phyloP scores from a whole-genome alignment of 805 yeast genomes.

The Tetrapisispora arboricola region DNA sequence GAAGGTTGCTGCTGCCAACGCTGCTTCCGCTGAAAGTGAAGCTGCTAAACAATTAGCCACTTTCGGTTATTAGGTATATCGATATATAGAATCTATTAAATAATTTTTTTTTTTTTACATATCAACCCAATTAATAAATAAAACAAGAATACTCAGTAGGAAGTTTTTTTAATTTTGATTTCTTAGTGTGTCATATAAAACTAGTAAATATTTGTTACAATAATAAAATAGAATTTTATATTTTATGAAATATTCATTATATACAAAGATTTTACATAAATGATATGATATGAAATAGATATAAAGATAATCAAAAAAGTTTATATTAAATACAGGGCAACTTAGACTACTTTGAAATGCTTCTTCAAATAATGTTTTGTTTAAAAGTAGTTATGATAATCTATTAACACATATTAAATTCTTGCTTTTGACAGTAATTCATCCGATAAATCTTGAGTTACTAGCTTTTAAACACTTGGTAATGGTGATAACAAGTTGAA shows the following conservation, averaged over 20 bases:
- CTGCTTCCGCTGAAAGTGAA: slow-evolving; percentile 80
- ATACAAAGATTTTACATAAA: neutral
- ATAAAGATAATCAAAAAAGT: neutral
- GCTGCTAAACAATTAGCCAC: slow-evolving; percentile 90
- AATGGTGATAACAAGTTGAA: slow-evolving; percentile 35
- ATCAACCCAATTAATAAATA: slow-evolving; percentile 5
- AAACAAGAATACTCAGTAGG: neutral
- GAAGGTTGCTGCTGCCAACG: slow-evolving; percentile 81
- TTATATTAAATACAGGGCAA: neutral
- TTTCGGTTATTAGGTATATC: slow-evolving; percentile 78
- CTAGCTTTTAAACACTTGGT: slow-evolving; percentile 26
- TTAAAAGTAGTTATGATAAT: too few species aligned
- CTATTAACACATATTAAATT: too few species aligned
- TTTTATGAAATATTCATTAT: neutral
- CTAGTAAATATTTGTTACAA: too few species aligned
- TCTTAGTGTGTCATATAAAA: too few species aligned
- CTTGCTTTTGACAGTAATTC: too few species aligned
- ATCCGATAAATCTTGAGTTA: too few species aligned
- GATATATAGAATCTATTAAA: neutral
- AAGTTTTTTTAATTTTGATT: neutral
- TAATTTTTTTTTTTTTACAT: slow-evolving; percentile 2
- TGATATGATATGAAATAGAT: slow-evolving; percentile 1
- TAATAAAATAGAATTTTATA: too few species aligned
- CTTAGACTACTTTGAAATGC: neutral
- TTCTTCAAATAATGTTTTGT: neutral